phyloP scores from a whole-genome alignment of 1,284 basidiomycete genomes.

The Irpex sp. region DNA sequence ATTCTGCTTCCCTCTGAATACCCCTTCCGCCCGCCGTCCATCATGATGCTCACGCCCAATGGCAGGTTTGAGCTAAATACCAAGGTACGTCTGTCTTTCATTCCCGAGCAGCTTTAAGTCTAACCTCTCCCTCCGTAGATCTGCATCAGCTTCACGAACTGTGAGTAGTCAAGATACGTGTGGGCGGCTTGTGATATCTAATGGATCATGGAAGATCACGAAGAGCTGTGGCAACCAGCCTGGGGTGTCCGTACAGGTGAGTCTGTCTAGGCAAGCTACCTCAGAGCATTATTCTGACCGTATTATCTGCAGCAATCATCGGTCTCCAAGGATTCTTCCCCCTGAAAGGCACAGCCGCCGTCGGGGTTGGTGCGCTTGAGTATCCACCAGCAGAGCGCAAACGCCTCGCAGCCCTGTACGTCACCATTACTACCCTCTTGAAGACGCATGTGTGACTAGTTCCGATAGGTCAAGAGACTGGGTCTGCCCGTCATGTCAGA shows the following conservation, averaged over 20 bases:
- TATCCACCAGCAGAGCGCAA: slow-evolving; percentile 76
- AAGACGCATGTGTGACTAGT: slow-evolving; percentile 1
- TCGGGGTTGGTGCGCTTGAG: slow-evolving; percentile 87
- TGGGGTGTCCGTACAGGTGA: slow-evolving; percentile 94
- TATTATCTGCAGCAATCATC: slow-evolving; percentile 62
- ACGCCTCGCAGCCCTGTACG: slow-evolving; percentile 77
- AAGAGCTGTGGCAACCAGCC: slow-evolving; percentile 94
- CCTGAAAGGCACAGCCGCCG: slow-evolving; percentile 84
- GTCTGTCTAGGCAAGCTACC: slow-evolving; percentile 17
- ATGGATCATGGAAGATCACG: slow-evolving; percentile 56
- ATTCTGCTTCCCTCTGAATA: slow-evolving; percentile 91
- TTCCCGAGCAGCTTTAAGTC: neutral
- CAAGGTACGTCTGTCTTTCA: slow-evolving; percentile 57
- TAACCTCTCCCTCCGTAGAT: slow-evolving; percentile 48
- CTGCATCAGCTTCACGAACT: slow-evolving; percentile 90
- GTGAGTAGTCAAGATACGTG: slow-evolving; percentile 39
- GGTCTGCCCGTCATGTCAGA: slow-evolving; percentile 75
- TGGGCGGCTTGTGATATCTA: slow-evolving; percentile 15
- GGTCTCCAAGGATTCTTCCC: slow-evolving; percentile 92
- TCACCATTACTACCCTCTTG: slow-evolving; percentile 9
- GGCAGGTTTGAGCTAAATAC: slow-evolving; percentile 94
- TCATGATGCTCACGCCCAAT: slow-evolving; percentile 94
- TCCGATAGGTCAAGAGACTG: slow-evolving; percentile 70
- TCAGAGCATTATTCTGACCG: neutral
- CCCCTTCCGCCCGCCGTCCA: slow-evolving; percentile 90